Evolutionary conservation across 2,329 filamentous ascomycete genomes (phyloP), one percentile per base, ranked within the genome.

Genomic region (Calonectria hongkongensis): DNA sequence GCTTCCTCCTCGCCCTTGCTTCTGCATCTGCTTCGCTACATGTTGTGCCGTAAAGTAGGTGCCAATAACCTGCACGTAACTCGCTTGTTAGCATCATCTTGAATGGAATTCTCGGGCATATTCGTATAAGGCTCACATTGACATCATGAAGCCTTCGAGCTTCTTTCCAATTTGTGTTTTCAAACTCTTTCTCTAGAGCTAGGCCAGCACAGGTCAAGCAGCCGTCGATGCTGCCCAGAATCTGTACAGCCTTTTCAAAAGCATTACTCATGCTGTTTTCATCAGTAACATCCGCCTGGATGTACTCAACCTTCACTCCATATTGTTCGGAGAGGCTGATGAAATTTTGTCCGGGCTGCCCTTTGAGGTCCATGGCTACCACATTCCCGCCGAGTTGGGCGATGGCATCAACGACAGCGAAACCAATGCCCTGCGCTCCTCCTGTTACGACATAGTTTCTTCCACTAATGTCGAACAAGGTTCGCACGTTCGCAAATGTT

Each of bases 11-110:
- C 71, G 82, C 3, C 78, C 77, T 73, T 85, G 83, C 58, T 83
- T 82, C 51, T 83, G 76, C 72, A 86, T 83, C 58, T 85, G 81
- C 64, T 83, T 81, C 15, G 83, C 78, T 7, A 79, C 81, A 9
- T 84, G 76, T 68, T 87, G 84, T n/a, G 81, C 81, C 16, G 80
- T 77, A 76, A 85, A 86, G 77, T 85, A 86, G 0, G 84, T 84
- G 15, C 85, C 85, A 2, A 82, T 75, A 12, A 85, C 82, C 83
- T 85, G 36, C 18, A 3, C 13, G 7, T 30, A 2, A 41, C n/a
- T 6, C 4, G 27, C 3, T 3, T 30, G 7, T 66, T 39, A 62
- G 65, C 4, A 10, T n/a, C 15, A 27, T 48, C 0, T n/a, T 9
- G 1, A 6, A 4, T 12, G 15, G 33, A 8, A n/a, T 12, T 33